Percentiles rank a stretch among this genome's conserved stretches.
phyloP scores from a whole-genome alignment of 2,329 filamentous ascomycete genomes.

The Kalaharituber pfeilii region DNA sequence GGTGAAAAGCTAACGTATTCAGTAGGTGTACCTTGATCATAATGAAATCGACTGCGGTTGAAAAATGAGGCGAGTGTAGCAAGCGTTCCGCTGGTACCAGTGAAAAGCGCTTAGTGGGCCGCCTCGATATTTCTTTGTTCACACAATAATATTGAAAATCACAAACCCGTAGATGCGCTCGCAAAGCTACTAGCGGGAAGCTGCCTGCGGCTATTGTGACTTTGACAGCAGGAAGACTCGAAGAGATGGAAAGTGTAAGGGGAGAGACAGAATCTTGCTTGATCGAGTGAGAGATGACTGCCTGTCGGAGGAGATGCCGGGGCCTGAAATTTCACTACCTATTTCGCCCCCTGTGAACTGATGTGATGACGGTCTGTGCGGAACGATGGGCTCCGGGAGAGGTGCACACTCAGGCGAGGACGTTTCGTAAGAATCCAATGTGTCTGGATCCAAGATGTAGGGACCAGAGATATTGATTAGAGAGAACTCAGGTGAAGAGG shows the following conservation, averaged over 20 bases:
- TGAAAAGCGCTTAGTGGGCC: too few species aligned
- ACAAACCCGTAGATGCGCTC: background rate
- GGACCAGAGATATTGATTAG: background rate
- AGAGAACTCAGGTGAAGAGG: background rate
- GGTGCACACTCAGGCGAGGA: background rate
- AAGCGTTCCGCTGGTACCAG: too few species aligned
- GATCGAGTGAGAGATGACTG: background rate
- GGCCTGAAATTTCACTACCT: too few species aligned
- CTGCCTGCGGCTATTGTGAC: background rate
- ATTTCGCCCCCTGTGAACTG: too few species aligned
- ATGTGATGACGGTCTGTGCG: background rate
- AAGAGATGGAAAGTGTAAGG: too few species aligned
- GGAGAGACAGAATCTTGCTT: background rate
- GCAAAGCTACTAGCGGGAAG: background rate
- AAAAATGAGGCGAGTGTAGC: too few species aligned
- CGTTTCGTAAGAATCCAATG: background rate
- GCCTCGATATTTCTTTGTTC: too few species aligned
- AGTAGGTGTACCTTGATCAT: background rate
- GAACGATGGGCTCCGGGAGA: background rate
- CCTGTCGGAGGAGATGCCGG: background rate
- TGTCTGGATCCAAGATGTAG: background rate
- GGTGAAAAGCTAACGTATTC: too few species aligned
- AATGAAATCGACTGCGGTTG: background rate
- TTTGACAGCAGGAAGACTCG: background rate
- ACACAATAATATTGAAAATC: too few species aligned